Evolutionary conservation across 805 yeast species (phyloP).

Genomic region (Saccharomycopsis javanensis): DNA sequence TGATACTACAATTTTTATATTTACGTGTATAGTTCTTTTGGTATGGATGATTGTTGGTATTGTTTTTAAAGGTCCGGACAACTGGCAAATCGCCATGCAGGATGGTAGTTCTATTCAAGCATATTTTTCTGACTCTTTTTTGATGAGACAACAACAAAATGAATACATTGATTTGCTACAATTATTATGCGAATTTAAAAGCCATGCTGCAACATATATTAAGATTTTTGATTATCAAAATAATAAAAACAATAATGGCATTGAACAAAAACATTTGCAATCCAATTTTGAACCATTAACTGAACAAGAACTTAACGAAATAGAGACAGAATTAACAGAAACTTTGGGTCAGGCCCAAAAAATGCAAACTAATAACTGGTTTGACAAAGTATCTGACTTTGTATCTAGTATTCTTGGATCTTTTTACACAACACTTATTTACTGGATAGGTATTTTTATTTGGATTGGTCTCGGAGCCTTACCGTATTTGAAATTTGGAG

Average conservation of each 20-base stretch:
- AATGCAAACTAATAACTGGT: constrained; percentile 26
- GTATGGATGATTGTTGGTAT: constrained; percentile 26
- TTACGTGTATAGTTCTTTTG: constrained; percentile 24
- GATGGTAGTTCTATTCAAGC: constrained; percentile 34
- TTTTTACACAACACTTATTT: constrained; percentile 25
- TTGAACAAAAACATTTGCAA: background rate
- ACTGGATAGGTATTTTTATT: constrained; percentile 31
- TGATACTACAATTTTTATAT: constrained; percentile 22
- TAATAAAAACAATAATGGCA: constrained; percentile 20
- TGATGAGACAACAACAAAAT: constrained; percentile 32
- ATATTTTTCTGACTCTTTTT: constrained; percentile 32
- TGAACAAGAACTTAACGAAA: background rate
- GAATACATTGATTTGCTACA: constrained; percentile 25
- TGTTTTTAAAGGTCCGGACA: constrained; percentile 25
- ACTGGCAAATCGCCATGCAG: constrained; percentile 35
- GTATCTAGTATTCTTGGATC: constrained; percentile 27
- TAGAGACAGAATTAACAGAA: background rate
- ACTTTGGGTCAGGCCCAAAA: constrained; percentile 13
- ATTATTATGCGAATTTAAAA: constrained; percentile 24
- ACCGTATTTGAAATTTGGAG: constrained; percentile 25
- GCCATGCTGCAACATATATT: constrained; percentile 20
- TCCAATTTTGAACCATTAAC: background rate
- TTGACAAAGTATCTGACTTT: constrained; percentile 27
- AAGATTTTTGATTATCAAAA: constrained; percentile 16
- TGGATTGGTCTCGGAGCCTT: constrained; percentile 31